These are phyloP conservation scores for Lasiodiplodia sp. DNA, from an alignment of 2,329 filamentous ascomycete species.

Conservation along the genomic window DNA sequence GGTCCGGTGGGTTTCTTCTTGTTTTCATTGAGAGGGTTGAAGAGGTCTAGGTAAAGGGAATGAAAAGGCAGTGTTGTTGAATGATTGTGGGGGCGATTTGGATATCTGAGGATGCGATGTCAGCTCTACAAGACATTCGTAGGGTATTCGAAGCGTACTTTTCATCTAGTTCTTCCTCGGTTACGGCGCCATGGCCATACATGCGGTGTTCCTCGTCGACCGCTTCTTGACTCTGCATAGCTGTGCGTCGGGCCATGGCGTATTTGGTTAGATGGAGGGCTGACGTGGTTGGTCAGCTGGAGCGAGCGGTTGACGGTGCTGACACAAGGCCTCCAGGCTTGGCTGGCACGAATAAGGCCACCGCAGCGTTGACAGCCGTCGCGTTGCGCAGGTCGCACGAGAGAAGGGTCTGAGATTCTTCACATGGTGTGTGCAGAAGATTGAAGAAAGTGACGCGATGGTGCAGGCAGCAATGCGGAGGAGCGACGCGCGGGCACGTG, in stretches of 20 bases:
- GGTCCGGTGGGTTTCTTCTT: slow-evolving; percentile 72
- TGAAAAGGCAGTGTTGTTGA: slow-evolving; percentile 83
- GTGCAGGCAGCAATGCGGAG: slow-evolving; percentile 15
- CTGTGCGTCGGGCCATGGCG: slow-evolving; percentile 6
- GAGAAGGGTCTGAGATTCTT: neutral
- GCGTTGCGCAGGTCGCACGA: neutral
- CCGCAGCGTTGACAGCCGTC: neutral
- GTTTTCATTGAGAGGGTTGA: slow-evolving; percentile 81
- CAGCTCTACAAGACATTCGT: neutral
- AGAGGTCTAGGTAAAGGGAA: slow-evolving; percentile 77
- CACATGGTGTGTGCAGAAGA: neutral
- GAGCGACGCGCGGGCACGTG: slow-evolving; percentile 22
- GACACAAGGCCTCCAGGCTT: slow-evolving; percentile 14
- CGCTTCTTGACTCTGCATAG: slow-evolving; percentile 53
- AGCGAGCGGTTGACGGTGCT: neutral
- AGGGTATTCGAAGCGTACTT: slow-evolving; percentile 46
- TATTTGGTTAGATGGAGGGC: neutral
- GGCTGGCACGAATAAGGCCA: neutral
- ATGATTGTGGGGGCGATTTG: slow-evolving; percentile 82
- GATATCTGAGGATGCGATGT: slow-evolving; percentile 64
- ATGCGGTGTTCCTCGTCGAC: slow-evolving; percentile 57
- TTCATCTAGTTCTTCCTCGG: slow-evolving; percentile 57
- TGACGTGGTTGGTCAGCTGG: slow-evolving; percentile 18
- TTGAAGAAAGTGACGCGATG: neutral
- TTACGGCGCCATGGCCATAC: slow-evolving; percentile 55